Evolutionary conservation across 768 basidiomycete genomes (phyloP), one percentile per base, ranked within the genome.

Genomic region (Leucosporidium yakuticum): DNA sequence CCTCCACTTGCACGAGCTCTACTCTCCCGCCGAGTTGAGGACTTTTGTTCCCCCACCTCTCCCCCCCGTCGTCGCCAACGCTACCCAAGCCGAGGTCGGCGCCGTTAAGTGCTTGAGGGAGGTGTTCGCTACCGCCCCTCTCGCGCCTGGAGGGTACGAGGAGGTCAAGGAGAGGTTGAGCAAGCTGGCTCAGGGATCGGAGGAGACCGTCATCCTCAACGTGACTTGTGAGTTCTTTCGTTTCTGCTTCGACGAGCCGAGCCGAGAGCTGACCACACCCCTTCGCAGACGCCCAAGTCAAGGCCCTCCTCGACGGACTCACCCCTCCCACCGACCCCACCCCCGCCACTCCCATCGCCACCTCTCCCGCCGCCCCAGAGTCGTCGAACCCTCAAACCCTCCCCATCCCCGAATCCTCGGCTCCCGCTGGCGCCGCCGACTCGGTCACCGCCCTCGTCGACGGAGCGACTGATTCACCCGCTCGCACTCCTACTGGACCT

Each of bases 1-100:
- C 76, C 62, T 77, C 11, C 76, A 69, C 64, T 69, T 77, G 29
- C 69, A 73, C 71, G 51, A 68, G 15, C 69, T 76, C 50, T 73
- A 71, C 69, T 31, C 56, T 57, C 70, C 72, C 5, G 36, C 60
- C 20, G 53, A 63, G 27, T 29, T 50, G 9, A 31, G 29, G 39
- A 25, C 55, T 25, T 73, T 71, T 58, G 69, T 64, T 7, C 70
- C 73, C 23, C 63, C 72, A 6, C 54, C 49, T 21, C 69, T 73
- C 8, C 76, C 76, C 20, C 55, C 73, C 20, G 63, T 59, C 19
- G 47, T 76, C 60, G 69, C 68, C 17, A 34, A 69, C 29, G 74
- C 75, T 11, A 76, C 69, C 9, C 29, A 67, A 76, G n/a, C n/a
- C 49, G 74, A 77, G 47, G 69, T 68, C 48, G 74, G 74, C 4